A percentile compares a stretch with the other conserved stretches of the same genome.
Conservation (phyloP, 2,329 filamentous ascomycete genomes). For the Capronia coronata region DNA sequence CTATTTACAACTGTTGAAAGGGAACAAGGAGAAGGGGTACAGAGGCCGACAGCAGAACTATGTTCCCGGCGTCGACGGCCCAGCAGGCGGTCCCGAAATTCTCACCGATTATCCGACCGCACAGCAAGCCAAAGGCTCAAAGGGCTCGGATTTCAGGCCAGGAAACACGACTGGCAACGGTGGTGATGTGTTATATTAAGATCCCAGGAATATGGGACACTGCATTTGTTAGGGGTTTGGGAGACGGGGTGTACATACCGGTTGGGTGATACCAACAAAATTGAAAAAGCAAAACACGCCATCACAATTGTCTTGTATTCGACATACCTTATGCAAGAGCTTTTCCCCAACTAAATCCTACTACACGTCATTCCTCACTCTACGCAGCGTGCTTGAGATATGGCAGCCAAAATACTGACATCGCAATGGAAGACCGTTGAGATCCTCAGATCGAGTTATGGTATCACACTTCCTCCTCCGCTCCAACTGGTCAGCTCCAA, state of each 20-base stretch:
- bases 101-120: constrained; percentile 25
- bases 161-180: constrained; percentile 27
- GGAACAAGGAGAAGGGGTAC: constrained; percentile 58
- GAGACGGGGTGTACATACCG: constrained; percentile 13
- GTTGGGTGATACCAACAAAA: too few species aligned
- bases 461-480: too few species aligned
- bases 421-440: too few species aligned
- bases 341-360: too few species aligned
- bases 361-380: too few species aligned
- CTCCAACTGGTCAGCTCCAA: too few species aligned
- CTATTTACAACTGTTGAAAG: constrained; percentile 58
- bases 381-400: too few species aligned
- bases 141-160: constrained; percentile 25
- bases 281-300: too few species aligned
- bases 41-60: constrained; percentile 60
- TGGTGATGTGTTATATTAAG: constrained; percentile 21
- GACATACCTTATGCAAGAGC: too few species aligned
- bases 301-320: too few species aligned
- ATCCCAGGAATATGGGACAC: not conserved
- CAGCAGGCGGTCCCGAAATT: constrained; percentile 24
- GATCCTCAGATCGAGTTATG: too few species aligned
- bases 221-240: not conserved
- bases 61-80: constrained; percentile 32
- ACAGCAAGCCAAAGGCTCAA: constrained; percentile 25
- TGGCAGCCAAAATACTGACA: too few species aligned